These are phyloP conservation scores for Neotropicomus parvogracilis DNA, from an alignment of 1,284 basidiomycete species.

Conservation along the genomic window DNA sequence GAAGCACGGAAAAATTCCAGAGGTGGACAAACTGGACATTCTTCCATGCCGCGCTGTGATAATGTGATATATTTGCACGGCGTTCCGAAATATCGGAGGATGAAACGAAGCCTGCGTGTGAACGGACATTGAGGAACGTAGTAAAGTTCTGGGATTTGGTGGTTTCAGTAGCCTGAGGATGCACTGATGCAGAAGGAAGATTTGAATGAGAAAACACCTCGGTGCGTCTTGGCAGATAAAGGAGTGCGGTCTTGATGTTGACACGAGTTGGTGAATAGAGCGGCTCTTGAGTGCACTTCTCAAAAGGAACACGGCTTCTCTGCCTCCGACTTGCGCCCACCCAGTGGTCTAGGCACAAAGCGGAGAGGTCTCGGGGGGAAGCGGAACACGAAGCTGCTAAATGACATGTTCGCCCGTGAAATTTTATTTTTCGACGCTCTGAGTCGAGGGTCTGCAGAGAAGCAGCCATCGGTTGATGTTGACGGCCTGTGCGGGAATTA, in stretches of 20 bases:
- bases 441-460: conserved; percentile 10
- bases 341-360: background rate
- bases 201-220: background rate
- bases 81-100: conserved; percentile 12
- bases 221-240: conserved; percentile 1
- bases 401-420: conserved; percentile 10
- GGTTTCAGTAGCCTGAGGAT: conserved; percentile 9
- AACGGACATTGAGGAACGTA: conserved; percentile 13
- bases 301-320: conserved; percentile 3
- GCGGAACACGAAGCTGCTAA: conserved; percentile 9
- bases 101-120: conserved; percentile 19
- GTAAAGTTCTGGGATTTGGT: conserved; percentile 20
- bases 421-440: conserved; percentile 10
- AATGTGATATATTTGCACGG: conserved; percentile 18
- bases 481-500: conserved; percentile 24
- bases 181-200: conserved; percentile 7
- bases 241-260: background rate
- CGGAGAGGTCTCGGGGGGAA: conserved; percentile 2
- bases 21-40: conserved; percentile 20
- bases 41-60: conserved; percentile 23
- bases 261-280: background rate
- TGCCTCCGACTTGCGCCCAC: conserved; percentile 6
- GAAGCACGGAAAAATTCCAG: conserved; percentile 27
- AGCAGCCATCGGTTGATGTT: conserved; percentile 5
- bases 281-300: conserved; percentile 1